Conservation (phyloP, 2,329 filamentous ascomycete species). For the Setomelanomma holmii region DNA sequence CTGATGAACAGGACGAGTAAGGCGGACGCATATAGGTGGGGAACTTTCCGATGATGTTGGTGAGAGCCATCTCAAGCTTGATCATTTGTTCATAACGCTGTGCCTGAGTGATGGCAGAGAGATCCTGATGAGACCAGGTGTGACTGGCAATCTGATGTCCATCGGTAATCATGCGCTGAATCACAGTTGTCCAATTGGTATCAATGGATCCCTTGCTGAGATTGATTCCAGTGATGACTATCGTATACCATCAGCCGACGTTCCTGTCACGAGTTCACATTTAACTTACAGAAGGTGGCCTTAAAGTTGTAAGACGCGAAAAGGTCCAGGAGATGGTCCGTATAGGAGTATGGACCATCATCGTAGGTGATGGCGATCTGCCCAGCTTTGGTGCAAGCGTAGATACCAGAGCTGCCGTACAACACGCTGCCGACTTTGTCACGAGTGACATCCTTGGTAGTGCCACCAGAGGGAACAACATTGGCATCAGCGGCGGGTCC, state of each 20-base stretch:
- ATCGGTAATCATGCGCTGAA: conserved; percentile 61
- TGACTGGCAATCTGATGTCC: conserved; percentile 69
- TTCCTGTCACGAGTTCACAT: too few relatives aligned
- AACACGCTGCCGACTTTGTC: conserved; percentile 60
- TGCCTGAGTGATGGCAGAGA: conserved; percentile 52
- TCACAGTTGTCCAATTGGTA: conserved; percentile 59
- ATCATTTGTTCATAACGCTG: conserved; percentile 58
- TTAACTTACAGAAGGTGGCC: conserved; percentile 65
- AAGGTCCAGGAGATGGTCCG: conserved; percentile 65
- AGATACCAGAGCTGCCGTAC: conserved; percentile 66
- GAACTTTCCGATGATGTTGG: conserved; percentile 61
- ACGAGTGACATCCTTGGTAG: conserved; percentile 60
- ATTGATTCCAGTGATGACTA: conserved; percentile 64
- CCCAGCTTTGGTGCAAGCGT: conserved; percentile 59
- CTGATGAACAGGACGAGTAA: conserved; percentile 54
- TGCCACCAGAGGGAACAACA: conserved; percentile 58
- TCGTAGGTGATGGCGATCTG: conserved; percentile 72
- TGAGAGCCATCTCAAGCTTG: conserved; percentile 62
- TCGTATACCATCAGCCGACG: background rate
- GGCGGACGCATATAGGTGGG: conserved; percentile 62
- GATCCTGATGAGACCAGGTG: conserved; percentile 62
- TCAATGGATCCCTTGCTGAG: conserved; percentile 62
- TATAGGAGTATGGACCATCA: conserved; percentile 70
- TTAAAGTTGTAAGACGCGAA: conserved; percentile 64
- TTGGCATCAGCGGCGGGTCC: conserved; percentile 68